Evolutionary conservation across 805 yeast genomes (phyloP), one percentile per base, ranked within the genome.

Genomic region (Hanseniaspora occidentalis): DNA sequence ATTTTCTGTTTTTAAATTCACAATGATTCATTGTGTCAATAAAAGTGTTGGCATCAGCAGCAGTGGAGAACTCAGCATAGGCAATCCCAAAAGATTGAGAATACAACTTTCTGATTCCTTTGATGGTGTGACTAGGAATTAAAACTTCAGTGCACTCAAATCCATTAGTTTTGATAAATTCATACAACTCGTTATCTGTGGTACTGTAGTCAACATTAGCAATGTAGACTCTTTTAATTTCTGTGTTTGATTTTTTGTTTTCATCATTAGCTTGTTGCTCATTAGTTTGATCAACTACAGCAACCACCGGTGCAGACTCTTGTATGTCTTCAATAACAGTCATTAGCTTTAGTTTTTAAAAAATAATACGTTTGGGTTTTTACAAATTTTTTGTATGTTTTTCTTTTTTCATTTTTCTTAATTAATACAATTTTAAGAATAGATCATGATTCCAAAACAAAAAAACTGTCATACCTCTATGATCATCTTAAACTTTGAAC

Each of bases 61-160:
- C 70, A 40, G 66, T 68, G 50, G 70, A 79, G 54, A 79, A 89
- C 50, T 85, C 92, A 43, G 85, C 81, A 61, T 83, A 88, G 11
- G 94, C 96, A 51, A 74, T 69, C 3, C 92, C 89, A 47, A 74
- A 57, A 2, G 77, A 25, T 4, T 14, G 29, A 4, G 8, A 5
- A 7, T 25, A 25, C 11, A 14, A 4, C n/a, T 14, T 25, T 25
- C 69, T 61, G 42, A 65, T 58, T 10, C 72, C 71, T 25, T 71
- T 62, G 14, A 72, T 63, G 2, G 75, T 70, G 46, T 70, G 71
- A 43, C 70, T 68, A 21, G 81, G 82, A 39, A 76, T 66, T 46
- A 75, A 57, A 3, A 74, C 71, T 19, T 63, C 62, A 7, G n/a
- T n/a, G n/a, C n/a, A n/a, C n/a, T 35, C 48, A 27, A 70, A 70